A percentile compares a stretch with the other conserved stretches of the same genome.
phyloP scores from a whole-genome alignment of 2,329 filamentous ascomycete species.

The Neopestalotiopsis clavispora region DNA sequence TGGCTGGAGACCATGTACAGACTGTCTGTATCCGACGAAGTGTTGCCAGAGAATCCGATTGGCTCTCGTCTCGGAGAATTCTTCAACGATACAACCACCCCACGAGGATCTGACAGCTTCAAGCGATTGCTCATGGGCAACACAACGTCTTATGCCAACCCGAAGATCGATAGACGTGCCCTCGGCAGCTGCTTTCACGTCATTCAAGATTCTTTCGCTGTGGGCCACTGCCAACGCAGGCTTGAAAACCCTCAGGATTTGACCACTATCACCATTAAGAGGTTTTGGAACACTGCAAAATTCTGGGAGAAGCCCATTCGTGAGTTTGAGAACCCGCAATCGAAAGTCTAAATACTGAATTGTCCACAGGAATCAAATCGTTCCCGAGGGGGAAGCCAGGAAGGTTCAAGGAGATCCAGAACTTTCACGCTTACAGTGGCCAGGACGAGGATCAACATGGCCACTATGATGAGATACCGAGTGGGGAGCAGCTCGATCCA shows the following conservation, averaged over 20 bases:
- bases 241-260: slow-evolving; percentile 11
- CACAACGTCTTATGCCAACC: slow-evolving; percentile 4
- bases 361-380: background rate
- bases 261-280: background rate
- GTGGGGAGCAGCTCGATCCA: background rate
- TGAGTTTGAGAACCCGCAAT: background rate
- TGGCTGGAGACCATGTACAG: slow-evolving; percentile 9
- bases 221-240: slow-evolving; percentile 20
- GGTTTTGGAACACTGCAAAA: background rate
- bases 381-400: background rate
- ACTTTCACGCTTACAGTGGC: background rate
- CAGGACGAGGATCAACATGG: background rate
- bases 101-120: background rate
- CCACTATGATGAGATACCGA: background rate
- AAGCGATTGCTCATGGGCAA: background rate
- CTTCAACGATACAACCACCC: background rate
- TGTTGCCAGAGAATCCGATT: background rate
- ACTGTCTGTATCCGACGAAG: background rate
- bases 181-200: slow-evolving; percentile 22
- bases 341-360: background rate
- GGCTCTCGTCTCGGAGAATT: background rate
- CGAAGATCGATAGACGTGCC: slow-evolving; percentile 17
- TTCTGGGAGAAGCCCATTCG: too few relatives aligned
- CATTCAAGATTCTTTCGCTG: slow-evolving; percentile 23
- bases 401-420: background rate